Conservation (phyloP, 306 rosid species). For the Rosa persica region DNA sequence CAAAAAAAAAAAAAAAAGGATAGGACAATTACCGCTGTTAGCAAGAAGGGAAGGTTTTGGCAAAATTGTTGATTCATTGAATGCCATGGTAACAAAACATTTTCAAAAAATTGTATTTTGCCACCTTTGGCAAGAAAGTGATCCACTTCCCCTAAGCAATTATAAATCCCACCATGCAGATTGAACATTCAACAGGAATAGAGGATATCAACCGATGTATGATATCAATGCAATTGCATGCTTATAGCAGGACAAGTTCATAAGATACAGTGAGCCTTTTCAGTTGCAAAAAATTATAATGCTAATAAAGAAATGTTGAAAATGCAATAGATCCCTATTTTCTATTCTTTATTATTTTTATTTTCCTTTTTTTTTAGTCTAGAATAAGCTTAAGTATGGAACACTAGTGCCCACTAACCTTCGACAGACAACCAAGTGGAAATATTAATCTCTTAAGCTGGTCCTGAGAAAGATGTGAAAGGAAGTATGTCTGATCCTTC, state of each 20-base stretch:
- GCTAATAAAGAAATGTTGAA: background rate
- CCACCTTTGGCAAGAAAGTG: background rate
- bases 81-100: background rate
- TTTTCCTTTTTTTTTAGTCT: background rate
- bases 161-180: background rate
- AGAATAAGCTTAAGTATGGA: constrained; percentile 6
- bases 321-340: constrained; percentile 5
- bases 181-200: background rate
- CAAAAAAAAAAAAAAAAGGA: background rate
- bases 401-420: constrained; percentile 55
- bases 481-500: constrained; percentile 95
- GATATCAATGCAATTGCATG: background rate
- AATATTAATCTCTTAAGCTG: constrained; percentile 79
- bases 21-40: background rate
- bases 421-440: constrained; percentile 82
- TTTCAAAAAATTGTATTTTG: background rate
- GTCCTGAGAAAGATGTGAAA: constrained; percentile 82
- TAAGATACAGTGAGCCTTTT: background rate
- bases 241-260: background rate
- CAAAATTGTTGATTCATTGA: background rate
- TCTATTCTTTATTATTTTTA: background rate
- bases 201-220: background rate
- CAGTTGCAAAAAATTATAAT: constrained; percentile 8
- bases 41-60: background rate
- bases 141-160: background rate